A percentile compares a stretch with the other conserved stretches of the same genome.
phyloP scores from a whole-genome alignment of 1,139 yeast genomes.

The Candida freyschussii region DNA sequence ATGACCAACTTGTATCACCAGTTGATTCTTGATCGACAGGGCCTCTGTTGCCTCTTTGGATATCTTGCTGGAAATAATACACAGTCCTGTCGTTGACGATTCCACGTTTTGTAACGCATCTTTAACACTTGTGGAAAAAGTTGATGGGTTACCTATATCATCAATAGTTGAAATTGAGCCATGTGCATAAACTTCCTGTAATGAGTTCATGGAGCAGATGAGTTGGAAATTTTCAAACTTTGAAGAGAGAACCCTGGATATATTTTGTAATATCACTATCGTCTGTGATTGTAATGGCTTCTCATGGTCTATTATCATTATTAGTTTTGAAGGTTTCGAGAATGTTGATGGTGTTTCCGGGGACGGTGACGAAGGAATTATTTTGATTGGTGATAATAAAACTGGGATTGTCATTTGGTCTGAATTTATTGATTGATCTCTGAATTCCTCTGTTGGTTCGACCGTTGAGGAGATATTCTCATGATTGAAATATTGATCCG shows the following conservation, averaged over 20 bases:
- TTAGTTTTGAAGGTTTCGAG: slow-evolving; percentile 19
- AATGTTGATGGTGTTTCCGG: slow-evolving; percentile 18
- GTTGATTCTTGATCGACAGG: slow-evolving; percentile 13
- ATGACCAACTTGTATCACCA: slow-evolving; percentile 11
- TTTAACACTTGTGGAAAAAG: background rate
- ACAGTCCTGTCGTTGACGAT: slow-evolving; percentile 5
- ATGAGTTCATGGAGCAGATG: slow-evolving; percentile 7
- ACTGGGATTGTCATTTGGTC: slow-evolving; percentile 25
- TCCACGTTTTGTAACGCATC: background rate
- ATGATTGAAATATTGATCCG: slow-evolving; percentile 27
- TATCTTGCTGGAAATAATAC: slow-evolving; percentile 9
- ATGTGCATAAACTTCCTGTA: slow-evolving; percentile 5
- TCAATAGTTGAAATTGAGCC: slow-evolving; percentile 8
- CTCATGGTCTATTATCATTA: slow-evolving; percentile 29
- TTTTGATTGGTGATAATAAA: slow-evolving; percentile 25
- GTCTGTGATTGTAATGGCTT: slow-evolving; percentile 18
- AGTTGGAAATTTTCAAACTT: slow-evolving; percentile 14
- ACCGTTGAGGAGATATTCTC: slow-evolving; percentile 29
- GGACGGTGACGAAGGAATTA: slow-evolving; percentile 19
- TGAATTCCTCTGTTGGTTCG: slow-evolving; percentile 17
- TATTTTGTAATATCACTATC: slow-evolving; percentile 28
- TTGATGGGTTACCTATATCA: slow-evolving; percentile 7
- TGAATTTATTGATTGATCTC: background rate
- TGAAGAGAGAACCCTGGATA: slow-evolving; percentile 27
- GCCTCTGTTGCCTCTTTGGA: slow-evolving; percentile 1